These are phyloP conservation scores for Sugiyamaella paludigena DNA, from an alignment of 1,139 yeast species.

Conservation along the genomic window DNA sequence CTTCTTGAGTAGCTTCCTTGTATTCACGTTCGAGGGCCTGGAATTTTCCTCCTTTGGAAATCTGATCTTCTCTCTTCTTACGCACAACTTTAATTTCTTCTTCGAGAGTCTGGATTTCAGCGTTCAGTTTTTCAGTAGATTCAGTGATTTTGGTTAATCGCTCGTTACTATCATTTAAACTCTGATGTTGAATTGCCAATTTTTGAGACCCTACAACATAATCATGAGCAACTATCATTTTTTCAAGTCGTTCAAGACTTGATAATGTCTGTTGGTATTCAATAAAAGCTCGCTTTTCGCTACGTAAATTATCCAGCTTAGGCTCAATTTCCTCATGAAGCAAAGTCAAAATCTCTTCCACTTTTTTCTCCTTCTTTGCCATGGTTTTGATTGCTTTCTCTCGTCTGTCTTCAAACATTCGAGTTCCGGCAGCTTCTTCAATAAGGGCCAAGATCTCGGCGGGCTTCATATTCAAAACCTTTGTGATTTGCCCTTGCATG, in stretches of 20 bases:
- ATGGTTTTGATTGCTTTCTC: slow-evolving; percentile 90
- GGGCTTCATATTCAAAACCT: slow-evolving; percentile 95
- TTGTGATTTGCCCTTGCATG: slow-evolving; percentile 98
- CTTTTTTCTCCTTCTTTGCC: slow-evolving; percentile 83
- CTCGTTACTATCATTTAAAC: slow-evolving; percentile 31
- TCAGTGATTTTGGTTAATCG: slow-evolving; percentile 21
- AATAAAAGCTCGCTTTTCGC: slow-evolving; percentile 75
- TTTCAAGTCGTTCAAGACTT: slow-evolving; percentile 70
- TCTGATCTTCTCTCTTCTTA: slow-evolving; percentile 55
- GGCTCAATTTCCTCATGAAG: slow-evolving; percentile 90
- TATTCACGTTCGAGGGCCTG: slow-evolving; percentile 61
- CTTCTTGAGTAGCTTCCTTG: slow-evolving; percentile 57
- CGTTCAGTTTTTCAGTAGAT: slow-evolving; percentile 46
- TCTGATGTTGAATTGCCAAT: slow-evolving; percentile 33
- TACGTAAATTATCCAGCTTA: slow-evolving; percentile 73
- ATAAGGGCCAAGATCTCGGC: slow-evolving; percentile 82
- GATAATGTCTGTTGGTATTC: slow-evolving; percentile 85
- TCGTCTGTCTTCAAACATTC: slow-evolving; percentile 90
- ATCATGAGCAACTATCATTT: slow-evolving; percentile 77
- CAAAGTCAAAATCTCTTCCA: slow-evolving; percentile 70
- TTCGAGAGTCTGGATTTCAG: slow-evolving; percentile 59
- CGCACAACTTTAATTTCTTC: slow-evolving; percentile 61
- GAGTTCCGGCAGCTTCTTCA: slow-evolving; percentile 98
- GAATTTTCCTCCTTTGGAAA: slow-evolving; percentile 60
- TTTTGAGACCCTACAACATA: slow-evolving; percentile 47